Evolutionary conservation across 306 rosid species (phyloP), one percentile per base, ranked within the genome.

Genomic region (Dalbergia oliveri): DNA sequence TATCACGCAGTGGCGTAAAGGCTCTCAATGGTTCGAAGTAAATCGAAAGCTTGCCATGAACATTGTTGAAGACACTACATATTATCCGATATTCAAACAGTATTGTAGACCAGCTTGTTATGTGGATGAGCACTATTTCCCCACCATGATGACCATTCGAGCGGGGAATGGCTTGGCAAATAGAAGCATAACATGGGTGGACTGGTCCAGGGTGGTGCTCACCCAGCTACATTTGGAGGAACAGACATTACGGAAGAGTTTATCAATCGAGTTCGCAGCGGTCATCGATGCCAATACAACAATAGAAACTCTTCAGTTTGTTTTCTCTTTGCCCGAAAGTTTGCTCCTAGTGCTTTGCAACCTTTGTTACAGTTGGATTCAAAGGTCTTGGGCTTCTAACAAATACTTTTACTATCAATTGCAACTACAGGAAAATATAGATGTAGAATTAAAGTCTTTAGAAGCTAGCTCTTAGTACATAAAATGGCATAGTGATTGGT

Each of bases 171-270:
- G 59, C 6, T 44, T 93, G 75, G 98, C 98, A 4, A 96, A 96
- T 33, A 84, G 98, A 78, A 96, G 98, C 90, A 43, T 96, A 76
- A 96, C 99, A 11, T 93, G 97, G 97, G 97, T 93, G 78, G 99
- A 96, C 60, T 96, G 99, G 99, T 96, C 99, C 0, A 83, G 99
- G 98, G 99, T 4, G 99, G 99, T 8, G 79, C 99, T 44, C 99
- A 96, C 85, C 99, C 99, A 0, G 98, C 96, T 1, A 96, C 93
- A 4, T 96, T 96, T 15, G 99, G 99, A 69, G 63, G 80, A 62
- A 19, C 79, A 0, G 98, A 96, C 56, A 82, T 96, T 8, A 88
- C 81, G 0, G 83, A 85, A 49, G 93, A 88, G 35, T 93, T 96
- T 72, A 76, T 93, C 65, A 56, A 51, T 10, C 64, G 94, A 73